phyloP scores from a whole-genome alignment of 805 yeast species.

The Sugiyamaella smithiae region DNA sequence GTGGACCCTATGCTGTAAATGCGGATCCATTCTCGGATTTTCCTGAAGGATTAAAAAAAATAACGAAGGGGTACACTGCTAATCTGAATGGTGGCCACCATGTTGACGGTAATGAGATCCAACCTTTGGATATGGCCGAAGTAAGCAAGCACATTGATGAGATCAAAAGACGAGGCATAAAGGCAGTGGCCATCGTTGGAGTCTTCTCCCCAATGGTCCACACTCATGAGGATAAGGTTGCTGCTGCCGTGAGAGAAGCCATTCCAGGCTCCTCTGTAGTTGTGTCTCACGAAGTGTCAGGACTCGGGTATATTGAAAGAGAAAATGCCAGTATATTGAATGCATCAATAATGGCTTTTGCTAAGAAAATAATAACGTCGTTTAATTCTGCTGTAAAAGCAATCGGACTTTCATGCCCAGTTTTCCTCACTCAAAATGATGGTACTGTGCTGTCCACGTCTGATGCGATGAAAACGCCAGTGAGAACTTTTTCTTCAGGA shows the following conservation, averaged over 20 bases:
- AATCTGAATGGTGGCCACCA: conserved; percentile 15
- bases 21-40: conserved; percentile 46
- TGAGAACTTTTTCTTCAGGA: conserved; percentile 48
- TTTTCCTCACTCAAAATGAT: conserved; percentile 47
- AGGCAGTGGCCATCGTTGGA: conserved; percentile 39
- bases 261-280: conserved; percentile 39
- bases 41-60: conserved; percentile 30
- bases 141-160: conserved; percentile 29
- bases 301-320: conserved; percentile 45
- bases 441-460: conserved; percentile 44
- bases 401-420: conserved; percentile 39
- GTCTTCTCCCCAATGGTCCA: conserved; percentile 41
- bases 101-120: conserved; percentile 13
- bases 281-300: conserved; percentile 41
- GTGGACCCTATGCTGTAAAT: conserved; percentile 42
- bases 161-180: conserved; percentile 36
- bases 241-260: conserved; percentile 33
- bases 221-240: conserved; percentile 39
- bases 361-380: conserved; percentile 40
- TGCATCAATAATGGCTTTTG: conserved; percentile 38
- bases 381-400: conserved; percentile 40
- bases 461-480: conserved; percentile 42
- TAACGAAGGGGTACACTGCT: conserved; percentile 13
- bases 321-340: conserved; percentile 49
- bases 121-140: conserved; percentile 11